Base-by-base conservation (phyloP, 2,329 filamentous ascomycete genomes). In the Biscogniauxia marginata region DNA sequence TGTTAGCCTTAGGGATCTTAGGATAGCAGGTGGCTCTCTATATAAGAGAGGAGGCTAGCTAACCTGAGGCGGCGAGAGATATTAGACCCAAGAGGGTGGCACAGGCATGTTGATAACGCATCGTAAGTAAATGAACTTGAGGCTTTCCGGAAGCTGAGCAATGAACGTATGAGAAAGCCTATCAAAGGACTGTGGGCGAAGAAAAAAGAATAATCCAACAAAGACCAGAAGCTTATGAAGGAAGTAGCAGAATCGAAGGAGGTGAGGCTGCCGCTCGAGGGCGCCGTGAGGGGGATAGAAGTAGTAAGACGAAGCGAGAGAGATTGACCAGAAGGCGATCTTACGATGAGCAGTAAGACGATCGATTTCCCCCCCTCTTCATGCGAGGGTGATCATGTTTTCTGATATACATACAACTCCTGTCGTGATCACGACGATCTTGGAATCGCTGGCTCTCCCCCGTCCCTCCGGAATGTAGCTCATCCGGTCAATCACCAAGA, bases 81-180 rank as follows among this genome's bases (percentile, higher is more conserved):
- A 59, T 54, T 11, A 65, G 22, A 46, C 64, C 60, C 60, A 65
- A 44, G 4, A 66, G 53, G 63, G 63, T 50, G 4, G 57, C 55
- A 52, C 58, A 63, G 54, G 57, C 54, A 24, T 59, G 30, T 44
- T 25, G 58, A 34, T 64, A 64, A 52, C 57, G 56, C 64, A 65
- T 66, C 7, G 45, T 65, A 53, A 53, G 21, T 7, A 46, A 47
- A 34, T 9, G 22, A 16, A 23, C 21, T 53, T 21, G 45, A 53
- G 58, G 59, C 58, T 61, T 64, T 63, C 63, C 61, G 62, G 64
- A 66, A 64, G 64, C 61, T 24, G n/a, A 60, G 53, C 34, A 64
- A 62, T n/a, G 59, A 65, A 60, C 22, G 62, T 24, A 63, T 53
- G 58, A 61, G 57, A 60, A 63, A 59, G 54, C 62, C 62, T 66